These are phyloP conservation scores for Yamadazyma taylorii DNA, from an alignment of 1,139 yeast genomes.

Conservation along the genomic window DNA sequence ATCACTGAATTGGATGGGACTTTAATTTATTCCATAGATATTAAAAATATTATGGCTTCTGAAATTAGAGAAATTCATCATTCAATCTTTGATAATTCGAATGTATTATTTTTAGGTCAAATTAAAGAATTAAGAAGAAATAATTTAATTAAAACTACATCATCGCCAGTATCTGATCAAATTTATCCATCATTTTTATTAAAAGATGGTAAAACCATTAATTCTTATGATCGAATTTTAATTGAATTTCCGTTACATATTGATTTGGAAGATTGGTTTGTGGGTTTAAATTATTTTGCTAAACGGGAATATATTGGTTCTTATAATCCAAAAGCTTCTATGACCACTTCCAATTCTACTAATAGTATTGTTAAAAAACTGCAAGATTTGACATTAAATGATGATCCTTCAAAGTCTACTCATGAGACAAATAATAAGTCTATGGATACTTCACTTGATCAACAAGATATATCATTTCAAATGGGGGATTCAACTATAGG, in stretches of 20 bases:
- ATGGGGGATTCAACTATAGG: constrained; percentile 10
- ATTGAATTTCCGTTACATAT: constrained; percentile 67
- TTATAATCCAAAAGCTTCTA: constrained; percentile 28
- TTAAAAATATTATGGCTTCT: constrained; percentile 55
- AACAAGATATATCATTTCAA: constrained; percentile 10
- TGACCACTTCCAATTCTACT: constrained; percentile 12
- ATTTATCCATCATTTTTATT: constrained; percentile 26
- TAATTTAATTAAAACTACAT: constrained; percentile 36
- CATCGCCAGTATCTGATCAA: constrained; percentile 25
- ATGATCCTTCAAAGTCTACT: neutral
- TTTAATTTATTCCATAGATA: constrained; percentile 60
- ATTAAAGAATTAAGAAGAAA: constrained; percentile 52
- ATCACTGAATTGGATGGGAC: constrained; percentile 68
- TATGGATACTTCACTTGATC: constrained; percentile 2
- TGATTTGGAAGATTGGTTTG: constrained; percentile 84
- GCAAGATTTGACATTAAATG: constrained; percentile 9
- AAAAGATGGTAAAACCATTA: constrained; percentile 35
- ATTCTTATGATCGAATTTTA: constrained; percentile 44
- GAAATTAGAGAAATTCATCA: constrained; percentile 70
- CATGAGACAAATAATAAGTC: neutral
- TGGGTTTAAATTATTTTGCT: constrained; percentile 68
- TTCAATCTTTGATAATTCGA: constrained; percentile 61
- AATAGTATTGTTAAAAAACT: constrained; percentile 11
- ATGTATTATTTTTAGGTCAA: constrained; percentile 59
- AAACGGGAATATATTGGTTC: constrained; percentile 56